phyloP scores from a whole-genome alignment of 1,284 basidiomycete species.

The Ustilago cynodontis region DNA sequence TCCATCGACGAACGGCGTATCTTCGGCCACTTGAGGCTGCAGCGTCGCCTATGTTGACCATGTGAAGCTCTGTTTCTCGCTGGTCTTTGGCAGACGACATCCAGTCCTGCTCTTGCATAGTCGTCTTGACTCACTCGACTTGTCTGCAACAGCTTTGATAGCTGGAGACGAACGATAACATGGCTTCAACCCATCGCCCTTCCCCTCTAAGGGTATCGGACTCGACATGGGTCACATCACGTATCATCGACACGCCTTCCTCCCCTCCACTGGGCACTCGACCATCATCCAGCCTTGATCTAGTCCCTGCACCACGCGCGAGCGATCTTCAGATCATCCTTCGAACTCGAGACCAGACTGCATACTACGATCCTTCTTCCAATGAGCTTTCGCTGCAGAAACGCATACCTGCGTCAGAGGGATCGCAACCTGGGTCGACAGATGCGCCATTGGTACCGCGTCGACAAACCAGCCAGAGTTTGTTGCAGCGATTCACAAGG shows the following conservation, averaged over 20 bases:
- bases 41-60: too few species aligned
- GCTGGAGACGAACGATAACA: neutral
- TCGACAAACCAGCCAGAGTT: slow-evolving; percentile 9
- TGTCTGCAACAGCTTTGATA: neutral
- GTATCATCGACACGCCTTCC: slow-evolving; percentile 12
- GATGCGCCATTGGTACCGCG: slow-evolving; percentile 28
- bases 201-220: slow-evolving; percentile 32
- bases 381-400: slow-evolving; percentile 53
- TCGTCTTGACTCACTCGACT: neutral
- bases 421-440: neutral
- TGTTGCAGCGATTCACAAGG: slow-evolving; percentile 18
- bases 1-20: too few species aligned
- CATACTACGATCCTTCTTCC: slow-evolving; percentile 52
- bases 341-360: slow-evolving; percentile 55
- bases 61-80: too few species aligned
- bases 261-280: neutral
- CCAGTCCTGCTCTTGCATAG: neutral
- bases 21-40: too few species aligned
- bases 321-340: slow-evolving; percentile 60
- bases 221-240: slow-evolving; percentile 20
- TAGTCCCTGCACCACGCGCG: slow-evolving; percentile 39
- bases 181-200: slow-evolving; percentile 22
- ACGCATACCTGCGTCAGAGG: neutral
- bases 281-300: slow-evolving; percentile 34
- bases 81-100: too few species aligned